Evolutionary conservation across 306 rosid genomes (phyloP).

Genomic region (Alnus rubra): DNA sequence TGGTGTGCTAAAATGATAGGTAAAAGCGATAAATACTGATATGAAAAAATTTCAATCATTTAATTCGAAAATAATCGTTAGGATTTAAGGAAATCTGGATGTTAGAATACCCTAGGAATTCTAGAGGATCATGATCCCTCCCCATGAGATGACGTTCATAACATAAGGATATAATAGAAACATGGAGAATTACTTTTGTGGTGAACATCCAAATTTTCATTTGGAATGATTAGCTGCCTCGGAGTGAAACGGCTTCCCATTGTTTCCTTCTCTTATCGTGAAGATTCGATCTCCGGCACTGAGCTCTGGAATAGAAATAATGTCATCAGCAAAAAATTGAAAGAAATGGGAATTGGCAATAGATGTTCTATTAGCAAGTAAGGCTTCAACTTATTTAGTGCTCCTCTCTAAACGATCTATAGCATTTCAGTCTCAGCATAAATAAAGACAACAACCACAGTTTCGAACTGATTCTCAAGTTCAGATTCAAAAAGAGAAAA

Average conservation of each 20-base stretch:
- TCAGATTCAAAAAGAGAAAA: no score
- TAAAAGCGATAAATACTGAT: no score
- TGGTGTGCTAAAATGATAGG: no score
- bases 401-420: no score
- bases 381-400: neutral
- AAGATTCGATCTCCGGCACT: neutral
- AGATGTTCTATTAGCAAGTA: neutral
- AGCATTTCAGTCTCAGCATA: no score
- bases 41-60: no score
- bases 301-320: slow-evolving; percentile 18
- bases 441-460: no score
- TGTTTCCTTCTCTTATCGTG: slow-evolving; percentile 6
- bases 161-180: neutral
- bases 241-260: slow-evolving; percentile 43
- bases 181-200: slow-evolving; percentile 33
- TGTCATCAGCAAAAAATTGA: neutral
- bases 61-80: no score
- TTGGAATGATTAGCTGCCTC: slow-evolving; percentile 39
- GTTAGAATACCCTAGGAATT: no score
- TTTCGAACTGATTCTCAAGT: no score
- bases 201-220: slow-evolving; percentile 46
- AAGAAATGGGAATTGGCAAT: neutral
- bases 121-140: no score
- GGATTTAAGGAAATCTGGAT: no score
- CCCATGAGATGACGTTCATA: neutral